These are phyloP conservation scores for Aspergillus oerlinghausenensis DNA, from an alignment of 2,329 filamentous ascomycete species.

Conservation along the genomic window DNA sequence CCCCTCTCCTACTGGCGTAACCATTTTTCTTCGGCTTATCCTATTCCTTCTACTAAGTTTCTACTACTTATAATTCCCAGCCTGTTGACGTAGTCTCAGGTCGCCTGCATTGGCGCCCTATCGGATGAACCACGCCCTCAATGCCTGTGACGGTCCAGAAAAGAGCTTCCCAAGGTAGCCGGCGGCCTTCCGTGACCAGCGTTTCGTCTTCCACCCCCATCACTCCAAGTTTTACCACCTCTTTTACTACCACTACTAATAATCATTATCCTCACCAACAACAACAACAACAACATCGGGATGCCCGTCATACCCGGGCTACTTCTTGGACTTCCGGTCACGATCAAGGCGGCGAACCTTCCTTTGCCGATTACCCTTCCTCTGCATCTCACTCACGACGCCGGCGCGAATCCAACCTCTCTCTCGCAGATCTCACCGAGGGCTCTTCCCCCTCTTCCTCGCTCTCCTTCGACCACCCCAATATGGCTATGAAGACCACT, in stretches of 20 bases:
- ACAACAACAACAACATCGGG: conserved; percentile 26
- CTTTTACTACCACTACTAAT: conserved; percentile 16
- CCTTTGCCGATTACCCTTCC: conserved; percentile 12
- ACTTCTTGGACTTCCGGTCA: conserved; percentile 34
- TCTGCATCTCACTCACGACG: conserved; percentile 22
- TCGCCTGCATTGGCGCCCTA: conserved; percentile 6
- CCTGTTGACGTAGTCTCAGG: conserved; percentile 1
- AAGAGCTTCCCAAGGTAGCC: conserved; percentile 10
- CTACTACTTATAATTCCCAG: not conserved
- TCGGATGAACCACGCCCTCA: conserved; percentile 7
- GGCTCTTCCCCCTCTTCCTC: conserved; percentile 19
- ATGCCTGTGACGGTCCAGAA: conserved; percentile 16
- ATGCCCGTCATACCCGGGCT: conserved; percentile 33
- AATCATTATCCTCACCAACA: conserved; percentile 20
- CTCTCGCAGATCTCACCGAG: conserved; percentile 29
- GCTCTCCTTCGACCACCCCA: conserved; percentile 15
- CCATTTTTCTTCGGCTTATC: not conserved
- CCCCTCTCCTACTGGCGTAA: not conserved
- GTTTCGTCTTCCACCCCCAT: conserved; percentile 7
- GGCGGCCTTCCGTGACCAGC: conserved; percentile 10
- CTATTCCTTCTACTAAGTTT: not conserved
- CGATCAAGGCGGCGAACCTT: conserved; percentile 27
- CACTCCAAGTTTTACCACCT: conserved; percentile 1
- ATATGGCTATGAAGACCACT: conserved; percentile 27
- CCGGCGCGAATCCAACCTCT: conserved; percentile 30